Evolutionary conservation across 1,139 yeast genomes (phyloP).

Genomic region (Geotrichum bryndzae): DNA sequence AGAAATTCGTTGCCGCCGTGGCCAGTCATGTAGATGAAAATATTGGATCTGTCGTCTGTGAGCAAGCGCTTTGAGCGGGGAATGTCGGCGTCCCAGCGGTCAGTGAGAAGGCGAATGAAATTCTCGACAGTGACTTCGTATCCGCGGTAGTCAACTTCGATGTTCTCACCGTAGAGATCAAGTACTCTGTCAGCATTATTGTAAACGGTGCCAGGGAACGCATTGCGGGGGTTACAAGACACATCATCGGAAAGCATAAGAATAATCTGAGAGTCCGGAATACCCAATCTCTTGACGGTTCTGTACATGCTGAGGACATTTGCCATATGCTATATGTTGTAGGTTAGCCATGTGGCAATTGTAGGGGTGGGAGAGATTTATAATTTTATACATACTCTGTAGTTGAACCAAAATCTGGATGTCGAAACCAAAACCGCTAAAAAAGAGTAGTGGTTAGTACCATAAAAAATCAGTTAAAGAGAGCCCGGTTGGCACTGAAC

Average conservation of each 20-base stretch:
- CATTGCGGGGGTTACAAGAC: conserved; percentile 92
- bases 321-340: conserved; percentile 65
- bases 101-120: conserved; percentile 81
- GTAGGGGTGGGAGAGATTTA: not conserved
- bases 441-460: not conserved
- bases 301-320: conserved; percentile 90
- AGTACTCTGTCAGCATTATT: conserved; percentile 91
- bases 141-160: conserved; percentile 95
- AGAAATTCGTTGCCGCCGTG: conserved; percentile 98
- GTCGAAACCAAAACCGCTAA: conserved; percentile 87
- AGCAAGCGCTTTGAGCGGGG: conserved; percentile 85
- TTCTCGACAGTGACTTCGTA: conserved; percentile 97
- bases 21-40: conserved; percentile 92
- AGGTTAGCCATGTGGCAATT: not conserved
- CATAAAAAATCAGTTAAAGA: not conserved
- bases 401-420: conserved; percentile 96
- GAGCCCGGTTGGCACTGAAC: not conserved
- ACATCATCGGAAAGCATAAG: conserved; percentile 94
- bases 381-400: conserved; percentile 41
- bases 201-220: conserved; percentile 94
- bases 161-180: conserved; percentile 88
- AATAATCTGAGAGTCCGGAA: conserved; percentile 95
- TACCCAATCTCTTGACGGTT: conserved; percentile 90
- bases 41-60: conserved; percentile 91
- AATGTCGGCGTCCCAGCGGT: conserved; percentile 90